These are phyloP conservation scores for Pseudonitzschia multiseries DNA, from an alignment of 108 stramenopile genomes.

Conservation along the genomic window DNA sequence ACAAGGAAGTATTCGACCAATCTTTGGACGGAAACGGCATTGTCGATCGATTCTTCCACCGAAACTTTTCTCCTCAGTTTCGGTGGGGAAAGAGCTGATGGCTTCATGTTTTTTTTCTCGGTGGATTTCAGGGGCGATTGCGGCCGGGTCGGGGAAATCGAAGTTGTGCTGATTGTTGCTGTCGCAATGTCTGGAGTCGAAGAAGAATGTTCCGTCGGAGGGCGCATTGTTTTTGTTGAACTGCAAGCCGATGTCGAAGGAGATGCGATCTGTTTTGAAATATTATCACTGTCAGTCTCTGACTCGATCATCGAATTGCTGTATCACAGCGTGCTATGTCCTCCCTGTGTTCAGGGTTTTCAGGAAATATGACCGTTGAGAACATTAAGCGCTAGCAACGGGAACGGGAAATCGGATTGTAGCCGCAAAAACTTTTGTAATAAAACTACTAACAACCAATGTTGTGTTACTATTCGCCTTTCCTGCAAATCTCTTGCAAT, in stretches of 20 bases:
- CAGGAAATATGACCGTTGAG: background rate
- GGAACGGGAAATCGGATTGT: no score
- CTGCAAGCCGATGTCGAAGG: background rate
- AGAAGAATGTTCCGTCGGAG: background rate
- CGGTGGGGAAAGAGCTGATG: background rate
- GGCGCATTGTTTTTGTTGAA: background rate
- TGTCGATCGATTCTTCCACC: constrained; percentile 30
- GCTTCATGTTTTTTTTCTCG: background rate
- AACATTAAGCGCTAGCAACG: no score
- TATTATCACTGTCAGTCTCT: background rate
- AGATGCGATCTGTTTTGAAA: background rate
- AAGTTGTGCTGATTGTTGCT: background rate
- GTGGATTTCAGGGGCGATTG: background rate
- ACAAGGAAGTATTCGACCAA: constrained; percentile 89
- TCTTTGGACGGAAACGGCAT: constrained; percentile 43
- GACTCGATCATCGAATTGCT: background rate
- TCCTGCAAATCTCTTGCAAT: no score
- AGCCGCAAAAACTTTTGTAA: no score
- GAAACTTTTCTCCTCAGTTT: constrained; percentile 41
- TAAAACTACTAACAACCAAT: no score
- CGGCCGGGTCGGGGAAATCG: background rate
- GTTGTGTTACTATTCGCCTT: no score
- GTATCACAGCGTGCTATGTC: background rate
- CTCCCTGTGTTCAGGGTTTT: no score
- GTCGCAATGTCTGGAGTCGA: background rate